Evolutionary conservation across 73 alveolate species (phyloP), one percentile per base, ranked within the genome.

Genomic region (Paraurostyla sp.): DNA sequence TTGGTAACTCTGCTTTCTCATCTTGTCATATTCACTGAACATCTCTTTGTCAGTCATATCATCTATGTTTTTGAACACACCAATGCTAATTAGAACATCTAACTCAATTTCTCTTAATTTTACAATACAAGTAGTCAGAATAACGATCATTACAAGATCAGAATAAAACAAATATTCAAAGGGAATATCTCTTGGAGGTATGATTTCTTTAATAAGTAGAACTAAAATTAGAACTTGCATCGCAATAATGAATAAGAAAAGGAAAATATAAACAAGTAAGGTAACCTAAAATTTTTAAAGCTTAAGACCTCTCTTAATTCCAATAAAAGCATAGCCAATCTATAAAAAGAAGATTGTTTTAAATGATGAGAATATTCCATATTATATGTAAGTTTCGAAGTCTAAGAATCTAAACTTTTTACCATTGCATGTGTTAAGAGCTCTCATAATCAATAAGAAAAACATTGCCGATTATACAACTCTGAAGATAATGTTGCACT

Each of bases 21-120:
- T 15, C 50, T 73, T 73, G 42, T 73, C 87, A 45, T 73, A 73
- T 30, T 73, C 87, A 13, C 3, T 6, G 50, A 73, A 73, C 71
- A 73, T 45, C 42, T 73, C 87, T 30, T 36, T 48, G 42, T 73
- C 87, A 48, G 38, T 73, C 87, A 73, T 73, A 0, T 73, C 59
- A 16, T 73, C 71, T 7, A 73, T 3, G 20, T 73, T 22, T 30
- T 73, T 73, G 71, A 30, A 73, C 15, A 73, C 71, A 4, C 87
- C 87, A 1, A 73, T 43, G 13, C 33, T 33, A 30, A 73, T n/a
- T 71, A 73, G 30, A 25, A 43, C 29, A 23, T 73, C 13, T 27
- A 73, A 25, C 36, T 73, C 87, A 25, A 45, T 18, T 16, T 50
- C 7, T 50, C 87, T 73, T 4, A 45, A 36, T 18, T 23, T 30